phyloP scores from a whole-genome alignment of 2,329 filamentous ascomycete species.

The Acrocalymma vagum region DNA sequence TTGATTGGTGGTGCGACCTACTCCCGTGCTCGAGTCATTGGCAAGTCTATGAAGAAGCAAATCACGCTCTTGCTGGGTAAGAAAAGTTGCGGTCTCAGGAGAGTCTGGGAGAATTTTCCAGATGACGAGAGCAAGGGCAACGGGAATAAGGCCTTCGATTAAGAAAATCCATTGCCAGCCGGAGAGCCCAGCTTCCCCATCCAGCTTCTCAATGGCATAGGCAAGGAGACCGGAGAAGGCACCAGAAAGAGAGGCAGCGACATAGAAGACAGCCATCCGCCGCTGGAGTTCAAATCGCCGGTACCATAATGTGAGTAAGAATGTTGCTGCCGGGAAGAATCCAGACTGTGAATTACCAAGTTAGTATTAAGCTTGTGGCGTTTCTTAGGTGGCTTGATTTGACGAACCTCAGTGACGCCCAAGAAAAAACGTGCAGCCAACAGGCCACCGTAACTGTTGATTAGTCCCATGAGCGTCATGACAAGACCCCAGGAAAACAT shows the following conservation, averaged over 20 bases:
- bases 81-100: conserved; percentile 48
- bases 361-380: conserved; percentile 14
- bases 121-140: conserved; percentile 53
- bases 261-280: conserved; percentile 46
- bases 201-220: conserved; percentile 42
- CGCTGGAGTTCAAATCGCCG: conserved; percentile 43
- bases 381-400: not conserved
- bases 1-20: conserved; percentile 57
- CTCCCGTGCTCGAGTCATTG: conserved; percentile 54
- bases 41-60: conserved; percentile 40
- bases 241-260: conserved; percentile 41
- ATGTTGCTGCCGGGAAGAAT: conserved; percentile 70
- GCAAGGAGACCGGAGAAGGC: conserved; percentile 47
- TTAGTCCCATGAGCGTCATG: conserved; percentile 54
- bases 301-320: conserved; percentile 46
- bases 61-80: conserved; percentile 43
- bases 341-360: conserved; percentile 55
- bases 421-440: conserved; percentile 57
- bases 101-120: conserved; percentile 64
- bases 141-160: conserved; percentile 40
- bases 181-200: conserved; percentile 31
- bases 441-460: conserved; percentile 57
- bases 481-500: conserved; percentile 52
- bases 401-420: conserved; percentile 47
- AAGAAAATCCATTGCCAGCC: conserved; percentile 48